phyloP scores from a whole-genome alignment of 1,284 basidiomycete species.

The Cutaneotrichosporon sp. region DNA sequence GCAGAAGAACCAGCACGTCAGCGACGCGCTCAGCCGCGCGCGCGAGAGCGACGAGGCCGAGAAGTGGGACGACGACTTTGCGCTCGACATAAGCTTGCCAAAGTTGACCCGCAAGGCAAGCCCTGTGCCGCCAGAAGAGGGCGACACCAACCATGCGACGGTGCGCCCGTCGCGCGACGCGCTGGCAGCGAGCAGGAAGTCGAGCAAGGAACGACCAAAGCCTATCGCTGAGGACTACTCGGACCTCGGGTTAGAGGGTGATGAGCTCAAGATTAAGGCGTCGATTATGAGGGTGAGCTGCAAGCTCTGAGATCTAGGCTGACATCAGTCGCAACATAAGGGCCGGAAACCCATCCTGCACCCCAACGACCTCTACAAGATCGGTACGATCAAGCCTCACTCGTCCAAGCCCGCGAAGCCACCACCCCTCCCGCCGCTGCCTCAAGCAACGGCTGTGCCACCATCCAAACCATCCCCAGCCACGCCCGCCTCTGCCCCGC shows the following conservation, averaged over 20 bases:
- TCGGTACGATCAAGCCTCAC: slow-evolving; percentile 49
- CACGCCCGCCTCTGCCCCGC: not conserved
- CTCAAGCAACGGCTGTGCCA: not conserved
- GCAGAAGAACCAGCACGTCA: slow-evolving; percentile 65
- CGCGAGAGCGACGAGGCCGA: slow-evolving; percentile 35
- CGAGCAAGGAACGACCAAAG: slow-evolving; percentile 4
- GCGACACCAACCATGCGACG: slow-evolving; percentile 40
- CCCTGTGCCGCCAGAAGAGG: slow-evolving; percentile 10
- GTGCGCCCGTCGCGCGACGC: slow-evolving; percentile 29
- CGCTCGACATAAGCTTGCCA: slow-evolving; percentile 68
- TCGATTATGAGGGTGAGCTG: slow-evolving; percentile 71
- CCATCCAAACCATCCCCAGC: not conserved
- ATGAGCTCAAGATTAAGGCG: slow-evolving; percentile 89
- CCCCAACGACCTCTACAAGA: slow-evolving; percentile 69
- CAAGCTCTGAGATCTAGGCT: not conserved
- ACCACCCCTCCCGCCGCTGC: not conserved
- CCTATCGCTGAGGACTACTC: slow-evolving; percentile 74
- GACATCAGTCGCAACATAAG: slow-evolving; percentile 61
- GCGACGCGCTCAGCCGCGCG: slow-evolving; percentile 58
- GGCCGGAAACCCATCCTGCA: slow-evolving; percentile 74
- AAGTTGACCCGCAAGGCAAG: slow-evolving; percentile 23
- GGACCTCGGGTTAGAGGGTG: slow-evolving; percentile 73
- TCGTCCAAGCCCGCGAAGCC: not conserved
- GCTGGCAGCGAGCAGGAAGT: slow-evolving; percentile 9
- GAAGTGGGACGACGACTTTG: slow-evolving; percentile 90